Base-by-base conservation (phyloP, 805 yeast genomes). In the Suhomyces sp. region DNA sequence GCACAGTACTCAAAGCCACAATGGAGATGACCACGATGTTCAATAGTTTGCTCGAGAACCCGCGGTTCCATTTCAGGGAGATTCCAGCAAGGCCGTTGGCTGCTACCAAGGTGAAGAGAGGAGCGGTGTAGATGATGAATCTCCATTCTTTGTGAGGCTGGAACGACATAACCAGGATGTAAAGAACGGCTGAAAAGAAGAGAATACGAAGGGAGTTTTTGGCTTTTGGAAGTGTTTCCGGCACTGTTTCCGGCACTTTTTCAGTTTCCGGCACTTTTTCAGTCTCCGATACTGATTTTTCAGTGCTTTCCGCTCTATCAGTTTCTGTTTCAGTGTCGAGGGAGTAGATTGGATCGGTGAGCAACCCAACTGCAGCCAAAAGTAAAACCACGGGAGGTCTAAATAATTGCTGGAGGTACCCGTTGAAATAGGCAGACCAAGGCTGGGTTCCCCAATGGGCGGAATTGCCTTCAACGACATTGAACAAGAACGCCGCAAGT, bases 131-230 rank as follows among this genome's bases (percentile, higher is more conserved):
- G 15, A 87, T 74, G 41, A 93, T 83, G 63, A 93, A 93, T 60
- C 97, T 80, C 96, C 96, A 90, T 73, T 93, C 98, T 66, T 93
- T 93, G 62, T 93, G 97, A 2, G 94, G 91, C 67, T 88, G 94
- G 49, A 86, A 66, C 0, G 97, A 90, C 79, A 91, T 78, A 5
- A 83, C 61, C 1, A 73, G 55, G n/a, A 91, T 76, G 63, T 74
- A 92, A 13, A 81, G 48, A 1, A 85, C 42, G 0, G 87, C 71
- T 1, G 90, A 73, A 15, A 80, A 54, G 1, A 81, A 74, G 26
- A 85, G 62, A 5, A 84, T 68, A 41, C 80, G 77, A 47, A 75
- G 58, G 3, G 77, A 69, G 55, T 73, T 60, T 54, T 51, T 66
- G 35, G 71, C 71, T 31, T 67, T 72, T 51, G 36, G 48, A 22